Conservation (phyloP, 2,329 filamentous ascomycete species). For the Blastomyces parvus region DNA sequence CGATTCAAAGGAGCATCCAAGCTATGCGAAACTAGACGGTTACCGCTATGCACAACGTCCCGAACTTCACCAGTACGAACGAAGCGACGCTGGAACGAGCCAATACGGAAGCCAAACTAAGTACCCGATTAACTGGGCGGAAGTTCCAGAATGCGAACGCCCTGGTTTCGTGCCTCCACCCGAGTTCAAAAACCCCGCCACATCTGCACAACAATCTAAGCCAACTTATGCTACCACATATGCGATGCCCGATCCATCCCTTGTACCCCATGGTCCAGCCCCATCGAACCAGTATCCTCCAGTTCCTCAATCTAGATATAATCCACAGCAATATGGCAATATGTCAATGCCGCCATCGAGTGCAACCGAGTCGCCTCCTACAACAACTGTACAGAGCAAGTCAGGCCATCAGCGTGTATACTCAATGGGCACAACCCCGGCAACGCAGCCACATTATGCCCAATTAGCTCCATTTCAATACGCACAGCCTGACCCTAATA, state of each 20-base stretch:
- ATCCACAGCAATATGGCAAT: constrained; percentile 1
- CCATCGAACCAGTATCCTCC: background rate
- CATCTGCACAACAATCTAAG: background rate
- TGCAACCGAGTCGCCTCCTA: constrained; percentile 25
- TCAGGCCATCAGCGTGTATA: constrained; percentile 25
- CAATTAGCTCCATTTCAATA: constrained; percentile 30
- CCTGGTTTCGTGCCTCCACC: constrained; percentile 35
- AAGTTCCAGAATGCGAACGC: constrained; percentile 33
- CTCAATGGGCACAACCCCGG: constrained; percentile 21
- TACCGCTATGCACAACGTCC: constrained; percentile 27
- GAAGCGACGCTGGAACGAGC: constrained; percentile 15
- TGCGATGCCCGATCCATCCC: constrained; percentile 5
- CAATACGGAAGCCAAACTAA: constrained; percentile 13
- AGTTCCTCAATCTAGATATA: background rate
- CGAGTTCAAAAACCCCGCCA: background rate
- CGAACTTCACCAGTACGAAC: constrained; percentile 17
- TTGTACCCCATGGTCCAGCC: background rate
- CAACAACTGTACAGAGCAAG: constrained; percentile 10
- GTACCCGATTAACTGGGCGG: constrained; percentile 27
- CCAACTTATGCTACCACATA: constrained; percentile 6
- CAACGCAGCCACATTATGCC: constrained; percentile 23
- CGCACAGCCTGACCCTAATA: constrained; percentile 31
- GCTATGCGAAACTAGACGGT: constrained; percentile 26
- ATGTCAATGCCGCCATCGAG: constrained; percentile 1
- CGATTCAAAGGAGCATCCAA: constrained; percentile 23